Percentiles rank a stretch among this genome's conserved stretches.
Conservation (phyloP, 257 asterid genomes). For the Solanum sejunctum region DNA sequence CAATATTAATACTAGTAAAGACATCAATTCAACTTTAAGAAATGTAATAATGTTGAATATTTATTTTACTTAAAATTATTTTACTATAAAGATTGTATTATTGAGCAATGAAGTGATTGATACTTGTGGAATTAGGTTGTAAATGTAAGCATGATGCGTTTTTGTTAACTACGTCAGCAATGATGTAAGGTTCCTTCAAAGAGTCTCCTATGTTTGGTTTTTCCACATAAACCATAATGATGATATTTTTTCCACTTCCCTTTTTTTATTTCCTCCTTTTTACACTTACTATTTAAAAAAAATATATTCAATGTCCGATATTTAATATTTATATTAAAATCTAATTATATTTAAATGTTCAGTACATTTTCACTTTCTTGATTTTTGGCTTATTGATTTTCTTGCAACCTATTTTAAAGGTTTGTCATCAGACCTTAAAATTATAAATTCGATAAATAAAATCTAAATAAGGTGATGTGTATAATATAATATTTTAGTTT, state of each 20-base stretch:
- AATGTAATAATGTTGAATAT: not conserved
- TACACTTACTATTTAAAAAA: too few relatives aligned
- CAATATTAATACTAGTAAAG: not conserved
- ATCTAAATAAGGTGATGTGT: too few relatives aligned
- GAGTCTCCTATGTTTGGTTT: not conserved
- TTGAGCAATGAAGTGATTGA: not conserved
- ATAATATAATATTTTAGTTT: too few relatives aligned
- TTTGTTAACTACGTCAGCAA: not conserved
- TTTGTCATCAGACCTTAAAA: not conserved
- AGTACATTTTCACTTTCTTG: not conserved
- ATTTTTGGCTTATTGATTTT: not conserved
- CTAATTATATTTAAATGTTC: too few relatives aligned
- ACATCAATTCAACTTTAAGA: not conserved
- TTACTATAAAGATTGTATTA: not conserved
- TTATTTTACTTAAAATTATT: not conserved
- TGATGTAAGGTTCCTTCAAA: not conserved
- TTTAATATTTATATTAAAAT: fast-evolving
- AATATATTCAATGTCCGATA: fast-evolving
- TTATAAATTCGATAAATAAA: too few relatives aligned
- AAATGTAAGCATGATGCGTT: not conserved
- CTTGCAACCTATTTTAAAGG: not conserved
- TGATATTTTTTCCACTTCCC: not conserved
- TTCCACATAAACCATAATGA: not conserved
- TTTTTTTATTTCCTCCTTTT: not conserved
- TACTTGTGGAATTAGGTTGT: not conserved